phyloP scores from a whole-genome alignment of 306 rosid species.

The Cucurbita pepo region DNA sequence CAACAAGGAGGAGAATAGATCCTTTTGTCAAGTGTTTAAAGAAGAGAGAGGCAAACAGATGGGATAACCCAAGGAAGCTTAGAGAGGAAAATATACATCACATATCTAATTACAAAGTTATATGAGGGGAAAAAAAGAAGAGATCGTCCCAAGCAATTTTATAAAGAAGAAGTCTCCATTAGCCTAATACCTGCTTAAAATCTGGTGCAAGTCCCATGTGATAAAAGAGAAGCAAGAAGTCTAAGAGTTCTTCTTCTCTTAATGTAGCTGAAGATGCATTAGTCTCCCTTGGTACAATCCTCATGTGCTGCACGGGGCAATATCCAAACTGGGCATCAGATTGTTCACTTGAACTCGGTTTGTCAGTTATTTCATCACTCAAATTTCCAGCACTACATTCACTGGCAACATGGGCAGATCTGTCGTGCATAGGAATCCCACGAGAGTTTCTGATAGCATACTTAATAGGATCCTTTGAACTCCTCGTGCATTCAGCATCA shows the following conservation, averaged over 20 bases:
- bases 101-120: background rate
- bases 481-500: constrained; percentile 54
- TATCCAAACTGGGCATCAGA: constrained; percentile 67
- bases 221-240: constrained; percentile 66
- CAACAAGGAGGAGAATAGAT: background rate
- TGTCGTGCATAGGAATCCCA: constrained; percentile 54
- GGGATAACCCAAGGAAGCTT: background rate
- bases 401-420: constrained; percentile 66
- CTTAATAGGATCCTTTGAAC: constrained; percentile 48
- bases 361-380: constrained; percentile 71
- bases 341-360: constrained; percentile 81
- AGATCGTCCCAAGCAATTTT: background rate
- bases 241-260: constrained; percentile 83
- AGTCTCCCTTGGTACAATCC: constrained; percentile 52
- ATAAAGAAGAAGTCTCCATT: background rate
- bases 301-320: constrained; percentile 32
- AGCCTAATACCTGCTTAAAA: constrained; percentile 68
- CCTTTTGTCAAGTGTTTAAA: background rate
- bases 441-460: constrained; percentile 50
- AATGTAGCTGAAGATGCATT: constrained; percentile 48
- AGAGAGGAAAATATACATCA: background rate
- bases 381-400: constrained; percentile 78
- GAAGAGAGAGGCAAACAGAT: background rate
- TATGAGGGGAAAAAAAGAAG: background rate
- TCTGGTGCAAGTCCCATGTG: constrained; percentile 81